Evolutionary conservation across 495 filamentous ascomycete genomes (phyloP), one percentile per base, ranked within the genome.

Genomic region (Filosporella fistucella): DNA sequence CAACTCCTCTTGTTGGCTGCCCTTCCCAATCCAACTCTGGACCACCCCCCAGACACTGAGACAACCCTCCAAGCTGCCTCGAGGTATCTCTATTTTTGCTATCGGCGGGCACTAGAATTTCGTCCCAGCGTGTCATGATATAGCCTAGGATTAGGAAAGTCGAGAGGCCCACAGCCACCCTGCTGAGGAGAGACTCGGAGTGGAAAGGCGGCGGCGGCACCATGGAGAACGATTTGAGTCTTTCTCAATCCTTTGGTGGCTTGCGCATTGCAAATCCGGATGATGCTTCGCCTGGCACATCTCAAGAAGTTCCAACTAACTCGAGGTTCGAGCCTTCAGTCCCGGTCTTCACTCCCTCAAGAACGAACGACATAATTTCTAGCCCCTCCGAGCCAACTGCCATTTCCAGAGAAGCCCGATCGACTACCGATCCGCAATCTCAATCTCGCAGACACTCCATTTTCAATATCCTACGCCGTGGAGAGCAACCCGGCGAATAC

Each of bases 241-340:
- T 98, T 41, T 94, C 93, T 45, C 86, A 89, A 67, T 86, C 89
- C 49, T 75, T 99, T 54, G 94, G 94, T 43, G 94, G 94, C 55
- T 73, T 99, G 64, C 86, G 93, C 56, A 97, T 97, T 60, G 94
- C 94, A 51, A 99, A 99, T 64, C 93, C 94, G 33, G 91, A 96
- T 72, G 82, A 93, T 65, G 76, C 78, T 38, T 81, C 85, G 24
- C 72, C 85, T 32, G 68, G 72, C 51, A 65, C 68, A 33, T 68
- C 80, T n/a, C 68, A 68, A 51, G 46, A 48, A 10, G 39, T 36
- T 10, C 47, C 50, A 28, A 43, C 37, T 51, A 70, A 78, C 45
- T 37, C 50, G 17, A 60, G 56, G 39, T 52, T 60, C 41, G 60
- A 66, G 34, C 38, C 14, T 33, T 9, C 26, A 29, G 59, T 63